A percentile compares a stretch with the other conserved stretches of the same genome.
phyloP scores from a whole-genome alignment of 1,139 yeast species.

The Candida glucosophila region DNA sequence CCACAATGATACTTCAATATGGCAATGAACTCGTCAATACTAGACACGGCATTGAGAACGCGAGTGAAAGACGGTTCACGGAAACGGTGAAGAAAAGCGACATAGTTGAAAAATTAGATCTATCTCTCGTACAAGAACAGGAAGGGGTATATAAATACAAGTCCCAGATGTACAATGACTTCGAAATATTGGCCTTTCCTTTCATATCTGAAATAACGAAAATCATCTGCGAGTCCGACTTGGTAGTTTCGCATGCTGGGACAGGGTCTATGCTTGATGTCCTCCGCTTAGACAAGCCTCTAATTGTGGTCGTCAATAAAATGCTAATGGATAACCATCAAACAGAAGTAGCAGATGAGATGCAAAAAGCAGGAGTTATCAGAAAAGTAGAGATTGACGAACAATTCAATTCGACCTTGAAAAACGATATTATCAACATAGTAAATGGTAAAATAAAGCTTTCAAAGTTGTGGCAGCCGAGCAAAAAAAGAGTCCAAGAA shows the following conservation, averaged over 20 bases:
- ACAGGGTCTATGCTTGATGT: constrained; percentile 88
- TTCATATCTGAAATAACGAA: constrained; percentile 33
- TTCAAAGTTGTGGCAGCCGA: constrained; percentile 1
- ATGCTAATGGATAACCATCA: constrained; percentile 83
- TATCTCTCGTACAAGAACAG: no score
- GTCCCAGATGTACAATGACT: background rate
- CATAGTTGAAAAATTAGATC: constrained; percentile 7
- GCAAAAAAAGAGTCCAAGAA: constrained; percentile 1
- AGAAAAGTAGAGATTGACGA: constrained; percentile 3
- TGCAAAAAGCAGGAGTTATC: constrained; percentile 21
- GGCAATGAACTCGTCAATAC: constrained; percentile 50
- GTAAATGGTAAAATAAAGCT: constrained; percentile 1
- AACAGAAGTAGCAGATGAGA: constrained; percentile 59
- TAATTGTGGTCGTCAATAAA: constrained; percentile 67
- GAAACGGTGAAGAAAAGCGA: constrained; percentile 8
- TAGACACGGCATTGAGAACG: constrained; percentile 12
- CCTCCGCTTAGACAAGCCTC: constrained; percentile 43
- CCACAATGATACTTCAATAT: constrained; percentile 52
- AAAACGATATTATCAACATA: constrained; percentile 2
- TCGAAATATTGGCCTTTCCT: constrained; percentile 29
- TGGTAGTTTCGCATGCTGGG: constrained; percentile 86
- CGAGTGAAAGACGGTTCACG: constrained; percentile 17
- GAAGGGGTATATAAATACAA: no score
- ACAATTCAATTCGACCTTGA: constrained; percentile 2
- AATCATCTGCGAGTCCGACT: constrained; percentile 33